phyloP scores from a whole-genome alignment of 345 rosid species.

The Lagerstroemia speciosa region DNA sequence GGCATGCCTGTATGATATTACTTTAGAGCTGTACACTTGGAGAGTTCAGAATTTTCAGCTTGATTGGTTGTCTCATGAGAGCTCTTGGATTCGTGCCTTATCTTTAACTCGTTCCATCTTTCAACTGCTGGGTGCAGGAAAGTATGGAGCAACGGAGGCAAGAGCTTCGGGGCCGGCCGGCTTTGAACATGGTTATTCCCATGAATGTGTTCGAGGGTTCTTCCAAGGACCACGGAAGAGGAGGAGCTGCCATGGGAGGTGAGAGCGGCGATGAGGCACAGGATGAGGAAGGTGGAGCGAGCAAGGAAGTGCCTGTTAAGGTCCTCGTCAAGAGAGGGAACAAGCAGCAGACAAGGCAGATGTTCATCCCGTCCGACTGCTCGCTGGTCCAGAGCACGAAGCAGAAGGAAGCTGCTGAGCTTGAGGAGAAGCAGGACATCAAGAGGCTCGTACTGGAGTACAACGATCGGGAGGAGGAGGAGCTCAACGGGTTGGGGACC shows the following conservation, averaged over 20 bases:
- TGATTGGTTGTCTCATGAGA: neutral
- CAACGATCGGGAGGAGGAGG: constrained; percentile 95
- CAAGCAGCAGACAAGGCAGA: constrained; percentile 93
- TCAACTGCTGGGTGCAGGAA: constrained; percentile 43
- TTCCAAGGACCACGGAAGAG: constrained; percentile 71
- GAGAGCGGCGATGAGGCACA: constrained; percentile 78
- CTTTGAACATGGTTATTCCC: constrained; percentile 82
- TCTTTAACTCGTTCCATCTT: neutral
- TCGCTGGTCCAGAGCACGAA: constrained; percentile 86
- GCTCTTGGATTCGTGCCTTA: neutral
- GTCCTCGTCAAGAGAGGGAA: constrained; percentile 95
- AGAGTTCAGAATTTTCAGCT: neutral
- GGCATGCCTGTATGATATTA: constrained; percentile 4
- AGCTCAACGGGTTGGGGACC: constrained; percentile 61
- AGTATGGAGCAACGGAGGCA: constrained; percentile 94
- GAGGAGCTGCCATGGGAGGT: constrained; percentile 40
- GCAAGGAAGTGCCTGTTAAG: constrained; percentile 83
- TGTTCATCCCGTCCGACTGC: constrained; percentile 83
- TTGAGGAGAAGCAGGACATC: constrained; percentile 96
- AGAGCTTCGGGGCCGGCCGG: constrained; percentile 82
- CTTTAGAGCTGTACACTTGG: neutral
- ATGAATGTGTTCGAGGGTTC: constrained; percentile 93
- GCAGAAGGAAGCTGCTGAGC: constrained; percentile 95
- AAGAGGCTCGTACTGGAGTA: constrained; percentile 93
- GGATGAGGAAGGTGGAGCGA: constrained; percentile 67